Evolutionary conservation across 2,329 filamentous ascomycete genomes (phyloP).

Genomic region (Zymoseptoria pseudotritici): DNA sequence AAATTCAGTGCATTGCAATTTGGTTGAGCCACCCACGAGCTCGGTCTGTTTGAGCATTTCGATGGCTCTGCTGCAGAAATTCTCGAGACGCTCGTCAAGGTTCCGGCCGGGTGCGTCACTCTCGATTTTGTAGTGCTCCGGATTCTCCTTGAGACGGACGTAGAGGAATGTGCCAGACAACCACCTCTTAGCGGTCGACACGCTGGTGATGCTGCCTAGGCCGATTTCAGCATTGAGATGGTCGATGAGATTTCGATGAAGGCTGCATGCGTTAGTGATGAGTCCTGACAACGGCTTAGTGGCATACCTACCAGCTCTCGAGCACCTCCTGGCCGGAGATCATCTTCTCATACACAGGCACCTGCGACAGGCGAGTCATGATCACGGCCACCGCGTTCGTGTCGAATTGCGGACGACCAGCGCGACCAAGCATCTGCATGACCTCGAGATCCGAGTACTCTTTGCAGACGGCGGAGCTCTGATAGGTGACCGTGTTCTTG

Average conservation of each 20-base stretch:
- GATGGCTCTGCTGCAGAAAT: conserved; percentile 65
- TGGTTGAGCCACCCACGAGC: conserved; percentile 45
- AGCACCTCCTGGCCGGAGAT: conserved; percentile 64
- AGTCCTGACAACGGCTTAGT: conserved; percentile 3
- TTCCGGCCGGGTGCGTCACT: conserved; percentile 43
- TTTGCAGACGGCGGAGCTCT: conserved; percentile 38
- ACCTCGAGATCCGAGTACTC: conserved; percentile 78
- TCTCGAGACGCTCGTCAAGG: conserved; percentile 58
- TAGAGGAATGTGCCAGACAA: conserved; percentile 70
- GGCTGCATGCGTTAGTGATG: conserved; percentile 31
- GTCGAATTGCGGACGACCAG: conserved; percentile 78
- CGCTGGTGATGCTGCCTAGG: conserved; percentile 61
- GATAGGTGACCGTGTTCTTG: conserved; percentile 67
- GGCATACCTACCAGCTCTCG: conserved; percentile 55
- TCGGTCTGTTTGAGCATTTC: conserved; percentile 53
- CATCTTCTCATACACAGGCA: conserved; percentile 62
- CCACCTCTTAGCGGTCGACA: conserved; percentile 63
- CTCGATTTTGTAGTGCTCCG: conserved; percentile 60
- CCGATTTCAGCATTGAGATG: conserved; percentile 80
- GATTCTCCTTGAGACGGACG: conserved; percentile 65
- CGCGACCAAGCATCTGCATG: conserved; percentile 85
- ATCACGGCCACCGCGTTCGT: conserved; percentile 69
- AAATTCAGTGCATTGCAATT: conserved; percentile 60
- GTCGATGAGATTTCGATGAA: conserved; percentile 73
- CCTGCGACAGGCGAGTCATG: conserved; percentile 62